These are phyloP conservation scores for Canavalia ensiformis DNA, from an alignment of 306 rosid genomes.

Conservation along the genomic window DNA sequence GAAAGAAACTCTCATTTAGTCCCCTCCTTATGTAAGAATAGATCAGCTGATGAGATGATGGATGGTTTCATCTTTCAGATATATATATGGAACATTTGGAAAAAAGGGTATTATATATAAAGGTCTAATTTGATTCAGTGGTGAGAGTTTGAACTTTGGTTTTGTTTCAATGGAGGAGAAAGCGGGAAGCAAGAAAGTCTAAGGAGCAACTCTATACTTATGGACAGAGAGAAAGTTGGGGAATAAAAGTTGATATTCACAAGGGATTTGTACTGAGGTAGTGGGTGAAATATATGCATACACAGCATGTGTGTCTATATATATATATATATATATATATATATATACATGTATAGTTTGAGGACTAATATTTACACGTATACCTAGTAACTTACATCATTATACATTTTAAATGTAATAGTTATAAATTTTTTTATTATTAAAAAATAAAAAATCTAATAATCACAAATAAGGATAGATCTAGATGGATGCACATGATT, in stretches of 20 bases:
- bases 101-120: conserved; percentile 24
- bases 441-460: no score
- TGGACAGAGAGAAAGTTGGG: conserved; percentile 28
- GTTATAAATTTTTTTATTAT: no score
- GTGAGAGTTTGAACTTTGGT: conserved; percentile 44
- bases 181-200: conserved; percentile 37
- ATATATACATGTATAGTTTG: no score
- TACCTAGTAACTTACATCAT: no score
- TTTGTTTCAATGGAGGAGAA: conserved; percentile 37
- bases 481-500: no score
- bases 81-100: not conserved
- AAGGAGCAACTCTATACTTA: conserved; percentile 8
- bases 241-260: conserved; percentile 39
- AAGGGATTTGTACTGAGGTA: conserved; percentile 10
- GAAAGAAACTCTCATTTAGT: conserved; percentile 24
- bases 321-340: no score
- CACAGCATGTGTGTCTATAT: no score
- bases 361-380: no score
- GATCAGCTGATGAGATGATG: not conserved
- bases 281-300: conserved; percentile 14
- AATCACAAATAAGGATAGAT: no score
- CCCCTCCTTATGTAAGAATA: not conserved
- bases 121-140: conserved; percentile 20
- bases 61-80: not conserved
- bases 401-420: no score